Evolutionary conservation across 495 filamentous ascomycete species (phyloP), one percentile per base, ranked within the genome.

Genomic region (Hypoxylon perforatum): DNA sequence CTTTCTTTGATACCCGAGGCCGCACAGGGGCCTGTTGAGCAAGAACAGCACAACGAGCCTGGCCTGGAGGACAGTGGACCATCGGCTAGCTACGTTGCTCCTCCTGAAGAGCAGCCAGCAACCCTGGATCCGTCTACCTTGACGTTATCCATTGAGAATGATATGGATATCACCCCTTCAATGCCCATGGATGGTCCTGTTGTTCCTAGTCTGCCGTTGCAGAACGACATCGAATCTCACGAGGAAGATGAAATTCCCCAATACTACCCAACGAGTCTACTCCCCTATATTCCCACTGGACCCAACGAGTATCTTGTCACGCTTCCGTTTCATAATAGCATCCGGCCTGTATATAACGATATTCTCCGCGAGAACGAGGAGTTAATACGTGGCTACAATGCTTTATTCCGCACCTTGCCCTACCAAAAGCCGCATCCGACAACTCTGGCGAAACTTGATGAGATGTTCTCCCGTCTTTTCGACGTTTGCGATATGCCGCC

Each of bases 401-500:
- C 69, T 1, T 62, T 65, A 3, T 80, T 80, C 21, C 61, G 33
- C 5, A 61, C 70, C 54, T 28, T 17, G 0, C 54, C 69, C 11
- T 18, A 65, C 38, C n/a, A 38, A 23, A 50, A 48, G 18, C 78
- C 80, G 5, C 73, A 71, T 14, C 53, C 65, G 10, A 14, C 38
- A 0, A 18, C 76, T 19, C 52, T 77, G 4, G 61, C 67, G 7
- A 80, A 74, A 38, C 59, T 83, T 1, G 78, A 82, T 52, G 23
- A 44, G 15, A 58, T 82, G 45, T 79, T 82, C 47, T 58, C 73
- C 18, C 63, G 61, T 30, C 73, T 83, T 18, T 63, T 76, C 21
- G 73, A 80, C 18, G 65, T 80, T 17, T 81, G 80, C 57, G 80
- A 83, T 55, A 63, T 80, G 9, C 80, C 80, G 0, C 69, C 74